Base-by-base conservation (phyloP, 768 basidiomycete species). In the Ephemerocybe angulata region DNA sequence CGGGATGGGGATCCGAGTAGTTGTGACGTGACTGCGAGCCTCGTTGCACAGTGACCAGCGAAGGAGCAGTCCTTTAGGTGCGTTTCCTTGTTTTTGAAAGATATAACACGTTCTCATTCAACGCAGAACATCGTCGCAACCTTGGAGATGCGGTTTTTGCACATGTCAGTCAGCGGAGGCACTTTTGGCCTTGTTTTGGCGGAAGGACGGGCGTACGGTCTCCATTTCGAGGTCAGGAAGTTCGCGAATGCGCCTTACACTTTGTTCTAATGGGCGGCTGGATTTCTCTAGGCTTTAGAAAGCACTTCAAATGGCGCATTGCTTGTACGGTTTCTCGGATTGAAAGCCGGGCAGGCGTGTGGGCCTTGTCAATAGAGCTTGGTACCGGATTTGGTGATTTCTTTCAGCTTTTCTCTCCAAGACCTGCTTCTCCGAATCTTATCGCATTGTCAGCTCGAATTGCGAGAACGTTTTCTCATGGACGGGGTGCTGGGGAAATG, bases 391-490 rank as follows among this genome's bases (percentile, higher is more conserved):
- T 29, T 25, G 47, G 54, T n/a, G 3, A n/a, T 25, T 25, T 40
- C 55, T 11, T 50, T 55, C 27, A 42, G 29, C 17, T 19, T 51
- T 56, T 56, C 55, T 42, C 55, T 40, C 17, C 55, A 50, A 42
- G 29, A 15, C 55, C 55, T 31, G 2, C 55, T 56, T 44, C 49
- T 21, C 55, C 55, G 55, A 56, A 50, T 50, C 55, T 44, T 51
- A 17, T 56, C 50, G 31, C 49, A 22, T 41, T 5, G 29, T 40
- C 24, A 22, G 19, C 40, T 30, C 40, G 19, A 41, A 41, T 25
- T 21, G 19, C 13, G 30, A 24, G 27, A 60, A 61, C 54, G 49
- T 55, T 59, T 62, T 62, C 63, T 56, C 57, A 61, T 52, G 54
- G 51, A 43, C 33, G 28, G 46, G 46, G 50, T 30, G 54, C 38